Evolutionary conservation across 106 monocot genomes (phyloP).

Genomic region (Phalaenopsis equestris): DNA sequence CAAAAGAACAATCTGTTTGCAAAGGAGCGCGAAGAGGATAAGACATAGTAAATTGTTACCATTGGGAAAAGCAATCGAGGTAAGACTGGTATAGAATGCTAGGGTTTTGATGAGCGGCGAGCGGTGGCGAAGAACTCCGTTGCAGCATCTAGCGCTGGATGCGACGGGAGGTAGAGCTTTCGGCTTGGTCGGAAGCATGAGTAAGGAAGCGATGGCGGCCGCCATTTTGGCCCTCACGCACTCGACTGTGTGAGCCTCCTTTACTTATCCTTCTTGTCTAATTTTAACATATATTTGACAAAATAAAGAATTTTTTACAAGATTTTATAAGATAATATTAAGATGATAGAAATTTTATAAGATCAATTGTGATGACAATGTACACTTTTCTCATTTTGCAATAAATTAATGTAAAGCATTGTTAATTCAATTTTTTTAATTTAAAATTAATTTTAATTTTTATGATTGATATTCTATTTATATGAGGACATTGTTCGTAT

Average conservation of each 20-base stretch:
- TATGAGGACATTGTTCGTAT: too few relatives aligned
- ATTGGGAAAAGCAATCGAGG: slow-evolving; percentile 8
- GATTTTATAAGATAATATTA: too few relatives aligned
- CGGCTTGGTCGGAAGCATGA: slow-evolving; percentile 12
- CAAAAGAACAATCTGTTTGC: neutral
- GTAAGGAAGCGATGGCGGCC: slow-evolving; percentile 5
- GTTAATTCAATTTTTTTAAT: too few relatives aligned
- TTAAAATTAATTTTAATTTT: too few relatives aligned
- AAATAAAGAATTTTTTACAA: neutral
- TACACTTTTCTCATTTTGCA: too few relatives aligned
- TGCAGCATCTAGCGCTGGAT: neutral
- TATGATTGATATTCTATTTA: too few relatives aligned
- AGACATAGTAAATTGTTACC: slow-evolving; percentile 5
- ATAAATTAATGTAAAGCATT: too few relatives aligned
- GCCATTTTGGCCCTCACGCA: neutral
- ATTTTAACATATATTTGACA: neutral
- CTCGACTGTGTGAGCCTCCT: neutral
- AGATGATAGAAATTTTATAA: too few relatives aligned
- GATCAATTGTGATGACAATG: too few relatives aligned
- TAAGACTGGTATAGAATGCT: slow-evolving; percentile 26
- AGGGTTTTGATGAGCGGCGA: slow-evolving; percentile 10
- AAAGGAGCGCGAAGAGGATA: neutral
- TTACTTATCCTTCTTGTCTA: neutral
- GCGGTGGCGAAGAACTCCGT: neutral
- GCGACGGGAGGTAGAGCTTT: slow-evolving; percentile 1